Percentiles rank a stretch among this genome's conserved stretches.
Conservation (phyloP, 2,329 filamentous ascomycete species). For the Cladorrhinum sp. region DNA sequence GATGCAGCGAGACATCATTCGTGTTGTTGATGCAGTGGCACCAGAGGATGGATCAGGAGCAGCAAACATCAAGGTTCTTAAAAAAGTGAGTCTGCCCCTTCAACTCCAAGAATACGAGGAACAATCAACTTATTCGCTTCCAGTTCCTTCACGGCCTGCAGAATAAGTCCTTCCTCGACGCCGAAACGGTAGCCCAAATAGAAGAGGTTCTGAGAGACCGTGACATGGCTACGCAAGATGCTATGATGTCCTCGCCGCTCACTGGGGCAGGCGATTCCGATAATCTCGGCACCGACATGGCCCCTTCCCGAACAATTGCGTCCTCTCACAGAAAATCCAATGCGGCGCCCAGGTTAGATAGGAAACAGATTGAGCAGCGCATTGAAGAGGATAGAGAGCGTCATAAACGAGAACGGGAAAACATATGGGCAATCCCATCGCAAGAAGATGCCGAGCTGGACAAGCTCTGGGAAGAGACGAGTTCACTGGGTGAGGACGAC, state of each 20-base stretch:
- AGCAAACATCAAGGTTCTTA: constrained; percentile 89
- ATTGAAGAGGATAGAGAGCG: constrained; percentile 96
- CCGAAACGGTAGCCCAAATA: constrained; percentile 73
- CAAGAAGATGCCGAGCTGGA: constrained; percentile 68
- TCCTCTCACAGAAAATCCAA: constrained; percentile 26
- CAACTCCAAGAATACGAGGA: not conserved
- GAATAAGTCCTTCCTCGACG: constrained; percentile 68
- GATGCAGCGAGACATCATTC: constrained; percentile 90
- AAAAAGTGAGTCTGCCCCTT: constrained; percentile 57
- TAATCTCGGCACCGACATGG: constrained; percentile 39
- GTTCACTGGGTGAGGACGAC: constrained; percentile 85
- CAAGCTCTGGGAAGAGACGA: constrained; percentile 82
- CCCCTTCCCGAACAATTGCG: constrained; percentile 39
- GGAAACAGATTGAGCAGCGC: constrained; percentile 87
- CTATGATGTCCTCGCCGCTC: constrained; percentile 50
- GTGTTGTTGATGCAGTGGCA: constrained; percentile 88
- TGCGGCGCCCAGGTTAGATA: constrained; percentile 58
- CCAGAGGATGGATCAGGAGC: constrained; percentile 83
- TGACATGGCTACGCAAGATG: constrained; percentile 61
- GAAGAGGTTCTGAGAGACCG: constrained; percentile 80
- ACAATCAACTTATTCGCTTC: not conserved
- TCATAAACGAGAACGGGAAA: constrained; percentile 87
- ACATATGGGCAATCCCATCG: constrained; percentile 82
- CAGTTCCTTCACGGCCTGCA: constrained; percentile 69
- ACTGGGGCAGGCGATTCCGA: constrained; percentile 33